These are phyloP conservation scores for Solanum lycopersicoides DNA, from an alignment of 257 asterid species.

Conservation along the genomic window DNA sequence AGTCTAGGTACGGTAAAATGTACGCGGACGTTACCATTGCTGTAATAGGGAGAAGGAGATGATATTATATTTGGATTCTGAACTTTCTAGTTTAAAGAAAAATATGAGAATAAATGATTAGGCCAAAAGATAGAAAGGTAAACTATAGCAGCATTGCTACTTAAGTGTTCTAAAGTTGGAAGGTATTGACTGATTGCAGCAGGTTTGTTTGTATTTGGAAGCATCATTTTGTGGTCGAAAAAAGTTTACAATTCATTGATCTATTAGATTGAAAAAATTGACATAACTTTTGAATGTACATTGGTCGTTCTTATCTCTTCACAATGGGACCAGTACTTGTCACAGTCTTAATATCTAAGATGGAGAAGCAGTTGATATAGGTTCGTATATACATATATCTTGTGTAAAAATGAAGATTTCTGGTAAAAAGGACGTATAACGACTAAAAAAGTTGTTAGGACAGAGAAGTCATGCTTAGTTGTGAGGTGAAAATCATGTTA, in stretches of 20 bases:
- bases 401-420: background rate
- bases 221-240: slow-evolving; percentile 31
- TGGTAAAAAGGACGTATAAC: background rate
- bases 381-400: too few relatives aligned
- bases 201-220: slow-evolving; percentile 18
- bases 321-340: background rate
- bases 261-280: slow-evolving; percentile 10
- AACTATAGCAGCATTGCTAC: background rate
- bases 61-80: background rate
- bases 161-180: slow-evolving; percentile 5
- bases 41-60: background rate
- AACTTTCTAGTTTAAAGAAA: slow-evolving; percentile 15
- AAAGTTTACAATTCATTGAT: background rate
- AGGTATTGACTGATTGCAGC: background rate
- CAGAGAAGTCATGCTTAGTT: background rate
- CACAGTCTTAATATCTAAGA: background rate
- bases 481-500: background rate
- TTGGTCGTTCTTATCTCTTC: slow-evolving; percentile 16
- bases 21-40: background rate
- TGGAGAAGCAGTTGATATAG: background rate
- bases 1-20: background rate
- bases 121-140: background rate
- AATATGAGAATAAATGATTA: background rate
- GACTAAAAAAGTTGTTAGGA: background rate
- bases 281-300: slow-evolving; percentile 3